Base-by-base conservation (phyloP, 345 rosid species). In the Pugionium cornutum region DNA sequence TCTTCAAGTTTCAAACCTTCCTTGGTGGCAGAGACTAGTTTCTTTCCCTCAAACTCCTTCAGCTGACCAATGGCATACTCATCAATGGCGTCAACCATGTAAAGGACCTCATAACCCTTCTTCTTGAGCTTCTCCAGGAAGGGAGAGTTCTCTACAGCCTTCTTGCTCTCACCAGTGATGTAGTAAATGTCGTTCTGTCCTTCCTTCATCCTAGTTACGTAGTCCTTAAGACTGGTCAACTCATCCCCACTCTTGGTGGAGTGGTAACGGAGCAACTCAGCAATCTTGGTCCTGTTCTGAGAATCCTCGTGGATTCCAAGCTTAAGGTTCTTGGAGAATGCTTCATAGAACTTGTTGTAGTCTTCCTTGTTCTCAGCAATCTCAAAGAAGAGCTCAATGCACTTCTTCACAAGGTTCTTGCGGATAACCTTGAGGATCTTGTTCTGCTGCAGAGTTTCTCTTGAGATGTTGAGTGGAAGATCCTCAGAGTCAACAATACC, bases 361-460 rank as follows among this genome's bases (percentile, higher is more conserved):
- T 86, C 96, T 63, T 91, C 97, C 83, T 91, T 88, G 86, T 88
- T 88, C 86, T 88, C 97, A 36, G 97, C 96, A 57, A 91, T 83
- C 80, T 91, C 97, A 51, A 80, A 76, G 89, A 88, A 88, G 47
- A 91, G 87, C 80, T 91, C 97, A 5, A 88, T 32, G 53, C 95
- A 90, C 80, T 90, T 90, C 90, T 90, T 90, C 69, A 90, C 97
- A 50, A 90, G 80, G 71, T 90, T 90, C 85, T 90, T 87, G 51
- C 97, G 82, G 60, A 90, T 90, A 30, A 90, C 97, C 76, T 90
- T 90, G 6, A 90, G 79, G 67, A 90, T 90, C 85, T 90, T 90
- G 86, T 90, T 90, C 79, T 90, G 97, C 68, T 88, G 97, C 30
- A 90, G 43, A 69, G 31, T 90, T 46, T 90, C 97, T 67, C 97